phyloP scores from a whole-genome alignment of 2,329 filamentous ascomycete species.

The Aspergillus fischeri region DNA sequence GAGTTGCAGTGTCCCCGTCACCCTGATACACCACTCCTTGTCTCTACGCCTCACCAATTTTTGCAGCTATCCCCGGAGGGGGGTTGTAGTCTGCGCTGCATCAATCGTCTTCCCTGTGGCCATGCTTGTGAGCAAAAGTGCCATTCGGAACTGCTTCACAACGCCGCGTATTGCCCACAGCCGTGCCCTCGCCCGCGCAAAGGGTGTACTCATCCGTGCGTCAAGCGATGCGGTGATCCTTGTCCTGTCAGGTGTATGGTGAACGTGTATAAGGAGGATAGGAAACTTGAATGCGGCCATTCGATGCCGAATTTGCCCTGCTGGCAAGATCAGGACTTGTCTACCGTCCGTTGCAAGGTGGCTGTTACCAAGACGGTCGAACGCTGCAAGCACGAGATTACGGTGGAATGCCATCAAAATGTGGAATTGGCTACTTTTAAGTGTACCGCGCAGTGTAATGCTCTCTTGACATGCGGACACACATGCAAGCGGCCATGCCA shows the following conservation, averaged over 20 bases:
- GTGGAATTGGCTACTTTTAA: constrained; percentile 39
- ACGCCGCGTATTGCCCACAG: constrained; percentile 39
- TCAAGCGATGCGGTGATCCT: constrained; percentile 36
- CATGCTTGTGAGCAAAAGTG: constrained; percentile 45
- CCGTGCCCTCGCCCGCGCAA: constrained; percentile 34
- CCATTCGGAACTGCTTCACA: constrained; percentile 43
- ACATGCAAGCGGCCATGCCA: constrained; percentile 49
- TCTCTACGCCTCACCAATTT: constrained; percentile 57
- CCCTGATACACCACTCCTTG: constrained; percentile 46
- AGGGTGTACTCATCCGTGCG: constrained; percentile 42
- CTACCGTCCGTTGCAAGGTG: constrained; percentile 47
- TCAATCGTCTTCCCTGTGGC: constrained; percentile 40
- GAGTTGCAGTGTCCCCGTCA: constrained; percentile 61
- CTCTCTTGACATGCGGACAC: constrained; percentile 55
- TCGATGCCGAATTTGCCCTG: constrained; percentile 26
- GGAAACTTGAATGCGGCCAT: constrained; percentile 29
- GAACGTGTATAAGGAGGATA: constrained; percentile 23
- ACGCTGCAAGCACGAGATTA: constrained; percentile 53
- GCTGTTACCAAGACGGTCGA: constrained; percentile 48
- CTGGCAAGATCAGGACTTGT: constrained; percentile 42
- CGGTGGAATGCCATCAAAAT: constrained; percentile 49
- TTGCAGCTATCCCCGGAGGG: constrained; percentile 55
- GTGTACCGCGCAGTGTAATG: constrained; percentile 50
- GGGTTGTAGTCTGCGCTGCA: constrained; percentile 54
- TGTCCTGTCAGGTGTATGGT: constrained; percentile 36